phyloP scores from a whole-genome alignment of 2,329 filamentous ascomycete species.

The Hypomyces perniciosus region DNA sequence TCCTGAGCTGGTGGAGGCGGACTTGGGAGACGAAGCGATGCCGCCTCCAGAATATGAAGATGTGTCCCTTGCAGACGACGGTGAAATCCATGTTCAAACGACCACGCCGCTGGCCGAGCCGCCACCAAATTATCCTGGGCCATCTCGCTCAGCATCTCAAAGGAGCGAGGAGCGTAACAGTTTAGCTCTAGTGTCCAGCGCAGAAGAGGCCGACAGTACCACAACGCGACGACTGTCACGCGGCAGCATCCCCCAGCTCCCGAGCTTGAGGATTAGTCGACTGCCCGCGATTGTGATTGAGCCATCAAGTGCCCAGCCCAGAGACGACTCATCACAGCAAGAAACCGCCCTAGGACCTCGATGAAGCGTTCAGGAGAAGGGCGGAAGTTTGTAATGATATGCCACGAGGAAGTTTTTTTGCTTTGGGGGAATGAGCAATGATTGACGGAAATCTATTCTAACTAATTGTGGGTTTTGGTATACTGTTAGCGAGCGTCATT shows the following conservation, averaged over 20 bases:
- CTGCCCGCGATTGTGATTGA: constrained; percentile 46
- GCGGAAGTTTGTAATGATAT: too few relatives aligned
- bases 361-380: too few relatives aligned
- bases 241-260: constrained; percentile 41
- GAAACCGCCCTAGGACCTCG: too few relatives aligned
- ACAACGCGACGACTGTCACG: neutral
- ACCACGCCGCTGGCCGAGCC: constrained; percentile 41
- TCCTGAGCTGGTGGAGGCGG: constrained; percentile 47
- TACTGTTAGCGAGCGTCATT: too few relatives aligned
- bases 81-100: constrained; percentile 31
- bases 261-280: constrained; percentile 43
- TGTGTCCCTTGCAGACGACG: constrained; percentile 37
- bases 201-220: neutral
- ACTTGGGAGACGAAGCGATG: constrained; percentile 41
- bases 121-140: constrained; percentile 46
- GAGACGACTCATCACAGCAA: too few relatives aligned
- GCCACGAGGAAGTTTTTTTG: too few relatives aligned
- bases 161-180: constrained; percentile 13
- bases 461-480: too few relatives aligned
- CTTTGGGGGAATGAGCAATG: too few relatives aligned
- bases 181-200: neutral
- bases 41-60: constrained; percentile 52
- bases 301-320: constrained; percentile 8
- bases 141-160: constrained; percentile 24
- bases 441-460: too few relatives aligned